Evolutionary conservation across 129 eudicot genomes (phyloP).

Genomic region (Centella asiatica): DNA sequence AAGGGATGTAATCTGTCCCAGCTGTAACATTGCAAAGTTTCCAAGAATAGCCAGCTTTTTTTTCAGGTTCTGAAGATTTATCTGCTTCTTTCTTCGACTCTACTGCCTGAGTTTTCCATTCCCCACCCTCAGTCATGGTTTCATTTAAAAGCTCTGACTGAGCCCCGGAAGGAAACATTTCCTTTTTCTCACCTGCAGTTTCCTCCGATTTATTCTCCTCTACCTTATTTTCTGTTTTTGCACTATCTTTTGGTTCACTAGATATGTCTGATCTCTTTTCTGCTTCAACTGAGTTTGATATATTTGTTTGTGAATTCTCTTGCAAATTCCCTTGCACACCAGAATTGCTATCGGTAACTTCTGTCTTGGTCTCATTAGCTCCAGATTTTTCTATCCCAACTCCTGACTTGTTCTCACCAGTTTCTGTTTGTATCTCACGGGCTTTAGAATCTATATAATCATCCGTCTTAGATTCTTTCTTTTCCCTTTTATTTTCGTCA

Average conservation of each 20-base stretch:
- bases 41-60: constrained; percentile 30
- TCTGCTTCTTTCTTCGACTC: constrained; percentile 37
- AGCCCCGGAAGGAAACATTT: constrained; percentile 19
- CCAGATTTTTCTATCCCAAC: no score
- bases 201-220: constrained; percentile 6
- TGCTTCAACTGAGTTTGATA: constrained; percentile 14
- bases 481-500: no score
- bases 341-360: constrained; percentile 1
- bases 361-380: background rate
- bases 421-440: no score
- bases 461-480: constrained; percentile 22
- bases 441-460: constrained; percentile 7
- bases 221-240: background rate
- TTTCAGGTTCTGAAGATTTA: constrained; percentile 11
- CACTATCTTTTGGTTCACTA: background rate
- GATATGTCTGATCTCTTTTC: constrained; percentile 26
- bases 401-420: no score
- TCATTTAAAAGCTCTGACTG: constrained; percentile 34
- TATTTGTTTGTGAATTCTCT: constrained; percentile 11
- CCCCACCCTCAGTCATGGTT: constrained; percentile 23
- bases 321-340: constrained; percentile 23
- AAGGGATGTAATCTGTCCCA: constrained; percentile 49
- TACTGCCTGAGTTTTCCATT: constrained; percentile 43
- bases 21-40: constrained; percentile 35
- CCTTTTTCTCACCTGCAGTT: constrained; percentile 19